Evolutionary conservation across 1,284 basidiomycete genomes (phyloP).

Genomic region (Wolfiporia cocos): DNA sequence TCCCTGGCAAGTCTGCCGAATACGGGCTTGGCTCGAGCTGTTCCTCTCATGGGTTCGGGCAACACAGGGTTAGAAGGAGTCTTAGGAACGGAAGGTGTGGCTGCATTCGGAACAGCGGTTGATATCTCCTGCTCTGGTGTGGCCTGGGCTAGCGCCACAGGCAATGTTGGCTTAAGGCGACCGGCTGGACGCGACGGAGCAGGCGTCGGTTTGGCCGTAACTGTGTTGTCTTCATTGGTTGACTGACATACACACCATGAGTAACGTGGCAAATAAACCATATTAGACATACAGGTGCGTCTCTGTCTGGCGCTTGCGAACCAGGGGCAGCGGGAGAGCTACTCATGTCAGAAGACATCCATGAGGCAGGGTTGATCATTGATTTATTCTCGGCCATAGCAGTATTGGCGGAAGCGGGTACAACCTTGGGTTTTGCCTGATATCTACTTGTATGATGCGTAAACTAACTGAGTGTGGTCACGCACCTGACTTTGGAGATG

Average conservation of each 20-base stretch:
- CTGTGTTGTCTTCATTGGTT: constrained; percentile 17
- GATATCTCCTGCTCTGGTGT: constrained; percentile 7
- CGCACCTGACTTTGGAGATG: constrained; percentile 19
- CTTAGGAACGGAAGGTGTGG: not conserved
- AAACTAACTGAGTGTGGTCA: not conserved
- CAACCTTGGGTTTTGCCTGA: constrained; percentile 11
- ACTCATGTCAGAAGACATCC: constrained; percentile 25
- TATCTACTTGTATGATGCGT: not conserved
- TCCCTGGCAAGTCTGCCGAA: constrained; percentile 24
- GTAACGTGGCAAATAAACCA: not conserved
- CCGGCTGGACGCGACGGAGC: constrained; percentile 7
- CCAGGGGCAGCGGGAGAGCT: constrained; percentile 19
- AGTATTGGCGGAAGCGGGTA: not conserved
- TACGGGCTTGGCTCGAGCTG: constrained; percentile 9
- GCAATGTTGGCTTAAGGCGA: constrained; percentile 6
- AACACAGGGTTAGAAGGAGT: not conserved
- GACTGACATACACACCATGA: constrained; percentile 7
- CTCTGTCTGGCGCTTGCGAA: constrained; percentile 18
- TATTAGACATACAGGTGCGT: constrained; percentile 16
- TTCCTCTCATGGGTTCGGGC: not conserved
- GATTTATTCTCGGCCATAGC: constrained; percentile 16
- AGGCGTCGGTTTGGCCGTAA: constrained; percentile 12
- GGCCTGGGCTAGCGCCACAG: constrained; percentile 2
- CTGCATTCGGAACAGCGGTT: too few species aligned
- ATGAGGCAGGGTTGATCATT: constrained; percentile 27